A percentile compares a stretch with the other conserved stretches of the same genome.
Evolutionary conservation across 306 rosid genomes (phyloP).

Genomic region (Malus sylvestris): DNA sequence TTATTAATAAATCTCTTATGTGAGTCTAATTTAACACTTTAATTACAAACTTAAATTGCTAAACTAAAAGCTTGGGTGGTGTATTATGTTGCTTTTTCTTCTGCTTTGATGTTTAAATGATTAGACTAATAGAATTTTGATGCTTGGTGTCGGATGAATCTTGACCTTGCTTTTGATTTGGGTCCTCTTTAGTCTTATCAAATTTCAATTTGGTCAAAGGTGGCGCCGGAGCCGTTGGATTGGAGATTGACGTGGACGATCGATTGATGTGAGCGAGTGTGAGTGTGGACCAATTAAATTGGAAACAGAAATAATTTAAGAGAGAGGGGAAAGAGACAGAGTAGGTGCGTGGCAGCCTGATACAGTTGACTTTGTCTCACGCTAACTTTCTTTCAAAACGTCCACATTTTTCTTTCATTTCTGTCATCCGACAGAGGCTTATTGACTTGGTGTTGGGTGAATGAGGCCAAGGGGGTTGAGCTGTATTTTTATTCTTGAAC

Average conservation of each 20-base stretch:
- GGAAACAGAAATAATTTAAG: background rate
- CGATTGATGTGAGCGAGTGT: background rate
- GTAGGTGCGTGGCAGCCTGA: conserved; percentile 24
- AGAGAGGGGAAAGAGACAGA: background rate
- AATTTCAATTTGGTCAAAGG: background rate
- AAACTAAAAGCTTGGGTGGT: background rate
- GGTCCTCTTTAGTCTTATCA: background rate
- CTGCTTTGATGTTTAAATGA: background rate
- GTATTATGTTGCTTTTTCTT: background rate
- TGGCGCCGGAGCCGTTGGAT: background rate
- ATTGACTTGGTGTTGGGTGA: background rate
- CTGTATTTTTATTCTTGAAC: background rate
- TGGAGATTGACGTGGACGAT: background rate
- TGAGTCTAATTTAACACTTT: too few relatives aligned
- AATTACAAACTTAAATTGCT: too few relatives aligned
- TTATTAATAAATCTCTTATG: too few relatives aligned
- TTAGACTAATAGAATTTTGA: background rate
- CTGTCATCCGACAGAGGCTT: background rate
- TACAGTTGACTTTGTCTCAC: conserved; percentile 23
- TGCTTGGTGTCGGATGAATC: background rate
- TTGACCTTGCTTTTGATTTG: background rate
- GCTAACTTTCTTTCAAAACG: background rate
- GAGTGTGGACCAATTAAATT: background rate
- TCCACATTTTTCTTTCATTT: background rate
- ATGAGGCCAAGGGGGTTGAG: background rate